Evolutionary conservation across 176 grass and related monocot genomes (phyloP).

Genomic region (Oryza coarctata): DNA sequence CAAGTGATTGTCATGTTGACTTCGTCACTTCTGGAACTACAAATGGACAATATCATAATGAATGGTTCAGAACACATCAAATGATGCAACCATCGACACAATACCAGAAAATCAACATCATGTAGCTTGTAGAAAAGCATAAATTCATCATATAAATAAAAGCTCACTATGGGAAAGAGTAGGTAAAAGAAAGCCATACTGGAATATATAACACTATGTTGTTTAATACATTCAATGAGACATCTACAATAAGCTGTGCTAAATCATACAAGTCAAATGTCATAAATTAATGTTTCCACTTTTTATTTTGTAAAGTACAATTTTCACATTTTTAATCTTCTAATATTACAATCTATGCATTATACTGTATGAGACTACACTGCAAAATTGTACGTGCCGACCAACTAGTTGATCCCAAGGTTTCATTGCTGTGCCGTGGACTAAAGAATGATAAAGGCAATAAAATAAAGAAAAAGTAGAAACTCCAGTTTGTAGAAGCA

Average conservation of each 20-base stretch:
- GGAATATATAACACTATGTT: not conserved
- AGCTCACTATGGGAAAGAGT: not conserved
- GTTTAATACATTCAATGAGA: not conserved
- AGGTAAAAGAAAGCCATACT: not conserved
- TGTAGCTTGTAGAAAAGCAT: not conserved
- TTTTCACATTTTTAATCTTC: not conserved
- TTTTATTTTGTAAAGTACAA: not conserved
- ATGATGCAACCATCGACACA: not conserved
- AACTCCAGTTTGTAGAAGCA: not conserved
- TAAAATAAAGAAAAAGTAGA: not conserved
- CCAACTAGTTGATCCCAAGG: not conserved
- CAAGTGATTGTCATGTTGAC: conserved; percentile 61
- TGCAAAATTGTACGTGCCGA: not conserved
- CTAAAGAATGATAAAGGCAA: not conserved
- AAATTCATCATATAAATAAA: not conserved
- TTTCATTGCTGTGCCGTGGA: not conserved
- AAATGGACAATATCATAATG: not conserved
- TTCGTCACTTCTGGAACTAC: conserved; percentile 57
- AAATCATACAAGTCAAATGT: not conserved
- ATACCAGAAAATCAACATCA: not conserved
- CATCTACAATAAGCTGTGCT: not conserved
- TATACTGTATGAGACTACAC: not conserved
- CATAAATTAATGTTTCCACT: not conserved
- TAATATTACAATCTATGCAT: not conserved
- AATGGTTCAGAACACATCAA: not conserved